A percentile compares a stretch with the other conserved stretches of the same genome.
These are phyloP conservation scores for Gaeumannomyces tritici DNA, from an alignment of 2,329 filamentous ascomycete species.

Conservation along the genomic window DNA sequence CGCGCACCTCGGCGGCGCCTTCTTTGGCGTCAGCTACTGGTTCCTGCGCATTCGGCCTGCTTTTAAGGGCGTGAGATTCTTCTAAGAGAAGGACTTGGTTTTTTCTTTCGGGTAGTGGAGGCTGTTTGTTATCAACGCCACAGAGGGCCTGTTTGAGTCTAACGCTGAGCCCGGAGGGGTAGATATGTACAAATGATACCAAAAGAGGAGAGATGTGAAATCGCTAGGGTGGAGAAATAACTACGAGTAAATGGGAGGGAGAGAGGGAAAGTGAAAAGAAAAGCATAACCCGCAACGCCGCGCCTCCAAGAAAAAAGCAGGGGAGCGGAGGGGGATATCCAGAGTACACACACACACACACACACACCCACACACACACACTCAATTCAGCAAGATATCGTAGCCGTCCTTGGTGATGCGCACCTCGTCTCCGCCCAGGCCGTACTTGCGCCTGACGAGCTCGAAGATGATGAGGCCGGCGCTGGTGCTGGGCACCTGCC, in stretches of 20 bases:
- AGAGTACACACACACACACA: no score
- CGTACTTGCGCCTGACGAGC: constrained; percentile 64
- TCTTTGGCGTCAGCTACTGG: constrained; percentile 12
- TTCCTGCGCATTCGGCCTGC: not conserved
- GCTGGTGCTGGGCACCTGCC: constrained; percentile 68
- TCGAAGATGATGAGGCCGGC: constrained; percentile 74
- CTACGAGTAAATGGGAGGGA: no score
- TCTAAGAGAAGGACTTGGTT: not conserved
- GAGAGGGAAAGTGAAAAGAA: not conserved
- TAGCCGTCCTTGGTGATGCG: constrained; percentile 60
- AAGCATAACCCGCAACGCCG: not conserved
- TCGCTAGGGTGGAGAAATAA: no score
- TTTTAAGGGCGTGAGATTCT: not conserved
- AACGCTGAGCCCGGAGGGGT: not conserved
- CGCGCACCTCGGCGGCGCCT: constrained; percentile 14
- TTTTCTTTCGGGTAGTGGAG: no score
- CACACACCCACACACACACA: not conserved
- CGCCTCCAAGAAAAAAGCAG: not conserved
- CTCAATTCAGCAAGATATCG: constrained; percentile 51
- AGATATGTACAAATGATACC: not conserved
- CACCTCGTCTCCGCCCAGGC: constrained; percentile 49
- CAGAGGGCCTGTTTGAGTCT: not conserved
- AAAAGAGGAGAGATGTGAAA: not conserved
- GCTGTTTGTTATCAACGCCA: no score
- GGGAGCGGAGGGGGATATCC: not conserved